Conservation (phyloP, 495 filamentous ascomycete species). For the Penicillium ochrochloron region DNA sequence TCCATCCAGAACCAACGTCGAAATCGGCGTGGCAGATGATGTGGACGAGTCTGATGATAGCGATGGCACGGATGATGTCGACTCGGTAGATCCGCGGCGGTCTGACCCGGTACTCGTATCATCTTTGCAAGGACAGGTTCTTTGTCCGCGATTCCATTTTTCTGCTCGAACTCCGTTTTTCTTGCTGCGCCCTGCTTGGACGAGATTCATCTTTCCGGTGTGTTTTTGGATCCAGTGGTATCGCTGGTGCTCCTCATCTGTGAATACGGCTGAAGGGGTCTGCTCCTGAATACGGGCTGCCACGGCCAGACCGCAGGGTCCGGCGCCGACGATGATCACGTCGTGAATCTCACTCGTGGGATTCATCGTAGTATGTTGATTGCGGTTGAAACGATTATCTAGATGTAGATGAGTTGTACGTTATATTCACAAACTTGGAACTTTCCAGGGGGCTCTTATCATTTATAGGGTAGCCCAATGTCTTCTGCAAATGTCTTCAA, state of each 20-base stretch:
- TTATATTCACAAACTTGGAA: neutral
- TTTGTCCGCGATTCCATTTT: constrained; percentile 34
- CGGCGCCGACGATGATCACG: constrained; percentile 65
- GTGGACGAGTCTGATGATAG: constrained; percentile 37
- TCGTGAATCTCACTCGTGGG: constrained; percentile 47
- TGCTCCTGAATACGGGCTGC: constrained; percentile 62
- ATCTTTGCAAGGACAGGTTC: constrained; percentile 21
- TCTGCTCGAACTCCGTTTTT: constrained; percentile 37
- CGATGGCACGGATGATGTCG: constrained; percentile 34
- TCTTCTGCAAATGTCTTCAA: constrained; percentile 33
- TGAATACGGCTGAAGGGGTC: constrained; percentile 67
- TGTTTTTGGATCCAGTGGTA: constrained; percentile 68
- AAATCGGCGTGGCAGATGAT: constrained; percentile 31
- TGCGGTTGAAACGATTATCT: neutral
- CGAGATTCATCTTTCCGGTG: constrained; percentile 49
- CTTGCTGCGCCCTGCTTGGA: constrained; percentile 37
- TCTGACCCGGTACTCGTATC: constrained; percentile 6
- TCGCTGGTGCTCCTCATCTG: constrained; percentile 66
- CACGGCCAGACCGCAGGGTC: constrained; percentile 64
- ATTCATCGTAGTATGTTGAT: neutral
- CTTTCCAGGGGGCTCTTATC: neutral
- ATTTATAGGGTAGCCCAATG: neutral
- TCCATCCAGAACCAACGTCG: constrained; percentile 56
- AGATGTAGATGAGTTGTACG: neutral
- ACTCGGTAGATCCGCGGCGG: constrained; percentile 31